These are phyloP conservation scores for Olyra latifolia DNA, from an alignment of 176 grass and related monocot genomes.

Conservation along the genomic window DNA sequence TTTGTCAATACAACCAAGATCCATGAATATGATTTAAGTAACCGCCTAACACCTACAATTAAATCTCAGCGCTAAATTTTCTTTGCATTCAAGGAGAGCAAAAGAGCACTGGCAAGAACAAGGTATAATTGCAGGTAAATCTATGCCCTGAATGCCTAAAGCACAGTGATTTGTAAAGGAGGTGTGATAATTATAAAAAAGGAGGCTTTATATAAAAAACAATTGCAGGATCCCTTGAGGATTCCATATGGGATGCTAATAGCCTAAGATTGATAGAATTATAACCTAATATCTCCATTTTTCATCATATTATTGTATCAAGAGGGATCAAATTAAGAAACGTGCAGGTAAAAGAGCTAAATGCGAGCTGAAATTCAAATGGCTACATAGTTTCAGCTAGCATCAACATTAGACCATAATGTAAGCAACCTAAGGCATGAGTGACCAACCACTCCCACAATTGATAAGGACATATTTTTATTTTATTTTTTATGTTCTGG, in stretches of 20 bases:
- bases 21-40: not conserved
- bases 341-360: not conserved
- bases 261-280: not conserved
- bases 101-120: not conserved
- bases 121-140: constrained; percentile 3
- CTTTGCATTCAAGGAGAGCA: not conserved
- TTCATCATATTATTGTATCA: not conserved
- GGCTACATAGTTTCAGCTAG: not conserved
- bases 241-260: not conserved
- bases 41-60: not conserved
- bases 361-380: not conserved
- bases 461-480: not conserved
- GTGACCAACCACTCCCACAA: not conserved
- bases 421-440: not conserved
- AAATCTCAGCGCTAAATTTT: not conserved
- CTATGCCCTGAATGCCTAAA: constrained; percentile 28
- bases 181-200: not conserved
- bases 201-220: not conserved
- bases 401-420: not conserved
- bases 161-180: not conserved
- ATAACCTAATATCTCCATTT: not conserved
- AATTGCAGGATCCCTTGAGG: not conserved
- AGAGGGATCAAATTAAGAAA: not conserved
- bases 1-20: not conserved
- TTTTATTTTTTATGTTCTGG: not conserved